phyloP scores from a whole-genome alignment of 2,329 filamentous ascomycete genomes.

The Tolypocladium pustulatum region DNA sequence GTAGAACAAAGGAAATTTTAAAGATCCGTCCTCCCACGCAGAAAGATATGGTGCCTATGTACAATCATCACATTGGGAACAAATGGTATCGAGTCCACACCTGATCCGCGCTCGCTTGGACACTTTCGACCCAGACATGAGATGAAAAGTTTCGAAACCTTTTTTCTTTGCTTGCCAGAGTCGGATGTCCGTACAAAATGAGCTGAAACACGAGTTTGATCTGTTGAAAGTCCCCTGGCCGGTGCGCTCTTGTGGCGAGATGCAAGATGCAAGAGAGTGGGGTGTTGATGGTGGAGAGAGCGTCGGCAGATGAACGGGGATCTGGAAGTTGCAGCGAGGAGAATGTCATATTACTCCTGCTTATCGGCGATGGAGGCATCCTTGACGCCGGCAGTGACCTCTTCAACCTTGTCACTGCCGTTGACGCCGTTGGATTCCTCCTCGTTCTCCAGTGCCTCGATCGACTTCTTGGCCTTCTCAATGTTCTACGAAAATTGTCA shows the following conservation, averaged over 20 bases:
- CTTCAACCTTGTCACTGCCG: constrained; percentile 40
- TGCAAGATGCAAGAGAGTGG: not conserved
- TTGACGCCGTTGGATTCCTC: constrained; percentile 33
- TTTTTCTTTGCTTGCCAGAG: not conserved
- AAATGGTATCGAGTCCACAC: not conserved
- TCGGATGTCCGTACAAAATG: not conserved
- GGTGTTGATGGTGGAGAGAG: not conserved
- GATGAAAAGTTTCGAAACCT: not conserved
- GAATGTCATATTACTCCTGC: constrained; percentile 29
- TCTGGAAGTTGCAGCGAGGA: not conserved
- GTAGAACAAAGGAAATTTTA: not conserved
- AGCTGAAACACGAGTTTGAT: not conserved
- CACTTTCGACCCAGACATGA: not conserved
- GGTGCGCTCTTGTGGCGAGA: not conserved
- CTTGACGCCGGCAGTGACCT: constrained; percentile 40
- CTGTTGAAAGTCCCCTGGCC: not conserved
- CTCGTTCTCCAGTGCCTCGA: constrained; percentile 67
- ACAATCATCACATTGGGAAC: not conserved
- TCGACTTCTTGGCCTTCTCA: constrained; percentile 91
- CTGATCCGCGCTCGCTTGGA: not conserved
- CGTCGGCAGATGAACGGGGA: not conserved
- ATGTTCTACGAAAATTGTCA: constrained; percentile 61
- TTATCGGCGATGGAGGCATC: constrained; percentile 42
- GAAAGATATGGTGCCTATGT: not conserved
- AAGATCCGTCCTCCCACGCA: not conserved